Percentiles rank a stretch among this genome's conserved stretches.
Conservation (phyloP, 2,329 filamentous ascomycete species). For the Colletotrichum falcatum region DNA sequence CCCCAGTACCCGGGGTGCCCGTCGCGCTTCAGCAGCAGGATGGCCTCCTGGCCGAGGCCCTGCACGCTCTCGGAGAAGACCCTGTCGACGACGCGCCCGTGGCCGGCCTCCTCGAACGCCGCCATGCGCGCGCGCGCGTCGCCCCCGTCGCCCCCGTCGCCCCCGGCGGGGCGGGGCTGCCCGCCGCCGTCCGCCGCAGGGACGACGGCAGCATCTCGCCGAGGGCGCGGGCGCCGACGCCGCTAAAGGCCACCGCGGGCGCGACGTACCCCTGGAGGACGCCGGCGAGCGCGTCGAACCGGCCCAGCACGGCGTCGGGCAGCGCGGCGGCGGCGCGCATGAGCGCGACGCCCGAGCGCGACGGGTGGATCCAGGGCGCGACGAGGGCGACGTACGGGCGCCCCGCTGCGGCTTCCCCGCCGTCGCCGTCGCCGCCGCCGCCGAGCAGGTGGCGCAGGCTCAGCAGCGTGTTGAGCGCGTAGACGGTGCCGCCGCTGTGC, state of each 20-base stretch:
- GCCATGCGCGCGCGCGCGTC: neutral
- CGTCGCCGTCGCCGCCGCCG: too few species aligned
- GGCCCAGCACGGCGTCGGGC: conserved; percentile 42
- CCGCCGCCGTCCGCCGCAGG: too few species aligned
- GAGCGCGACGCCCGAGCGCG: conserved; percentile 43
- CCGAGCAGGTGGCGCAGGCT: conserved; percentile 47
- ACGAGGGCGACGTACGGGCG: conserved; percentile 46
- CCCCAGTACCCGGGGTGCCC: conserved; percentile 44
- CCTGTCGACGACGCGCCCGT: conserved; percentile 40
- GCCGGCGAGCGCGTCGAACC: conserved; percentile 42
- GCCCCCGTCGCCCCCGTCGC: neutral
- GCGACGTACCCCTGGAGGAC: conserved; percentile 43
- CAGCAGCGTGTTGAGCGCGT: conserved; percentile 48
- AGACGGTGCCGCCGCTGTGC: conserved; percentile 50
- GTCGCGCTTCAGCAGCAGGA: conserved; percentile 47
- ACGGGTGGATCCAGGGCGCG: conserved; percentile 49
- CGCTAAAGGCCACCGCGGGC: conserved; percentile 35
- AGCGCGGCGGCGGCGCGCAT: conserved; percentile 44
- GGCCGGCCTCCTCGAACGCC: conserved; percentile 43
- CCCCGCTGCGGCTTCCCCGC: too few species aligned
- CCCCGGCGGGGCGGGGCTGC: neutral
- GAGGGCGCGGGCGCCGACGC: neutral
- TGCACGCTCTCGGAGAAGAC: conserved; percentile 45
- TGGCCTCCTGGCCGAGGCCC: conserved; percentile 47
- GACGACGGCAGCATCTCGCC: conserved; percentile 10